These are phyloP conservation scores for Phytophthora cryptogea DNA, from an alignment of 352 stramenopile genomes.

Conservation along the genomic window DNA sequence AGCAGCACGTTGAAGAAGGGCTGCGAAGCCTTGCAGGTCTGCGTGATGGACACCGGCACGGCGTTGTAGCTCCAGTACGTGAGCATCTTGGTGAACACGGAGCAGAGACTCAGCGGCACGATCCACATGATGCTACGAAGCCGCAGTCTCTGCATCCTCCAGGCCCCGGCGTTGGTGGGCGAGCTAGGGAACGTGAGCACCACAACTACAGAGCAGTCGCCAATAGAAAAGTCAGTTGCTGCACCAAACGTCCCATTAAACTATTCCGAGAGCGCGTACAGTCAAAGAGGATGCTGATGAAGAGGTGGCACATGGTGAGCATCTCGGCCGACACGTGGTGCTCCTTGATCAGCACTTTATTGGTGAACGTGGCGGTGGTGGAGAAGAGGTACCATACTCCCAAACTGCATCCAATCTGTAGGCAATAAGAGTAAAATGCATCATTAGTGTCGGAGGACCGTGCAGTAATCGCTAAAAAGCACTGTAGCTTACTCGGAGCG, in stretches of 20 bases:
- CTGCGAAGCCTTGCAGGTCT: conserved; percentile 88
- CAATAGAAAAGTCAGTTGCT: conserved; percentile 9
- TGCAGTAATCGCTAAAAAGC: background rate
- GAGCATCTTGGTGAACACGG: conserved; percentile 79
- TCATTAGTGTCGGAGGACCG: background rate
- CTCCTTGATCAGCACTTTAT: conserved; percentile 89
- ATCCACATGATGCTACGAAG: conserved; percentile 77
- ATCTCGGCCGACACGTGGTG: conserved; percentile 84
- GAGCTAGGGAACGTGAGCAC: conserved; percentile 72
- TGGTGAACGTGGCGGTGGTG: conserved; percentile 79
- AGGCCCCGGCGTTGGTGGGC: conserved; percentile 43
- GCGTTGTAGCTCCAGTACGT: conserved; percentile 91
- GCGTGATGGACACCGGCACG: conserved; percentile 81
- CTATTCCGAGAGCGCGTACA: conserved; percentile 45
- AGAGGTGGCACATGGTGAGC: conserved; percentile 86
- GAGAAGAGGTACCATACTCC: conserved; percentile 86
- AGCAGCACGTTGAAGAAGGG: conserved; percentile 89
- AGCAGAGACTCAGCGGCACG: conserved; percentile 78
- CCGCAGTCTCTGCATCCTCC: conserved; percentile 67
- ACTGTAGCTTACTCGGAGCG: conserved; percentile 21
- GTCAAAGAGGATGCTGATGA: conserved; percentile 78
- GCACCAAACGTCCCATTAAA: background rate
- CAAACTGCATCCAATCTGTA: conserved; percentile 42
- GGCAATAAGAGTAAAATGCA: background rate
- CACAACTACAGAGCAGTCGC: conserved; percentile 43